Base-by-base conservation (phyloP, 2,329 filamentous ascomycete species). In the Xylaria sp. region DNA sequence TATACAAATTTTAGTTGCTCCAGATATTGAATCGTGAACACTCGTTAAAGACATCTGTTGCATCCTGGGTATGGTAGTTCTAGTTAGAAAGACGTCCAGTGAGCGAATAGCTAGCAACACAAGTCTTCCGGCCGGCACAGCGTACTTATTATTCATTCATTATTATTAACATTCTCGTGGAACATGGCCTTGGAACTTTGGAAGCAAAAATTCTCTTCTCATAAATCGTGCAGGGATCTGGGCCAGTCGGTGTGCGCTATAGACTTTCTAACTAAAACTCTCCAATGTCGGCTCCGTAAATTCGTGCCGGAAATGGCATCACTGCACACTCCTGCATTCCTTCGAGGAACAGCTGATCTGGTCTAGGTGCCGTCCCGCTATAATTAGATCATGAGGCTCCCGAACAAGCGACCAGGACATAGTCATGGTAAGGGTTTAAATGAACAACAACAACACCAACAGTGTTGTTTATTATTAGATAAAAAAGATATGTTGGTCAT, bases 341-440 rank as follows among this genome's bases (percentile, higher is more conserved):
- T 66, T 56, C 38, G 28, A 58, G 59, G 63, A 59, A 23, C 28
- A 56, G 53, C 58, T 63, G 64, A 44, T 40, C 59, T 63, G 26
- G 44, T 59, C 60, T 42, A 42, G 64, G 56, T 62, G 58, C 51
- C 48, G 53, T 53, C n/a, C 20, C 44, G 57, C 61, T 68, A 70
- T 70, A 68, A 65, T 65, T 70, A 70, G 61, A 70, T 42, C 40
- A 53, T 60, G 59, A 70, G 58, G 53, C 53, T 68, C 65, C 53
- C 48, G 26, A 63, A 48, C 57, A 53, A 64, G 44, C 46, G 20
- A 54, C 44, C 36, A n/a, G 33, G 33, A 33, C 33, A 33, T 33
- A 33, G 7, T 33, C 7, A 33, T 33, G 9, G 23, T 9, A 48
- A 40, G 38, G 59, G 38, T 53, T 42, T 44, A 51, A 61, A 65